Evolutionary conservation across 345 rosid genomes (phyloP), one percentile per base, ranked within the genome.

Genomic region (Stellera chamaejasme): DNA sequence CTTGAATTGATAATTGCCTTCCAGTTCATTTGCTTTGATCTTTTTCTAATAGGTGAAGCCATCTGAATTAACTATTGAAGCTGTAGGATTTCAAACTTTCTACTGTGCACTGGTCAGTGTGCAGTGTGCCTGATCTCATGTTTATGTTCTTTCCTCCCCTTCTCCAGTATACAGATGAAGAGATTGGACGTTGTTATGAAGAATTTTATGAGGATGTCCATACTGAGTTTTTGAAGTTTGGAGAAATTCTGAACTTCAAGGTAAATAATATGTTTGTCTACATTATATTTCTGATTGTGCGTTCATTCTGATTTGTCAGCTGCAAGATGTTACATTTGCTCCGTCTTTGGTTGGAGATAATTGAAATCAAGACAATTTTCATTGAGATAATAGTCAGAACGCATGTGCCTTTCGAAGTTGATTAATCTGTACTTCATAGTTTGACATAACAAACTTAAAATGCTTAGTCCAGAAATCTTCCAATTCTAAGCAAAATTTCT

Each of bases 151-250:
- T 52, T 54, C 53, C 58, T 45, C 54, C 64, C 13, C 75, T 74
- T 72, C 39, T 32, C 39, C 88, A 92, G 99, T 69, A 78, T 69
- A 81, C 94, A 27, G 99, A 93, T 56, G 99, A 93, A 69, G 99
- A 93, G 79, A 79, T 84, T 71, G 97, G 86, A 62, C 68, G 41
- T 13, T 62, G 72, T 70, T 93, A 80, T 64, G 91, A 93, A 75
- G 97, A 93, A 69, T 89, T 93, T 77, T 93, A 93, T 48, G 97
- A 89, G 72, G 99, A 93, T 71, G 97, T 89, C 52, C 99, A 89
- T 71, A 86, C 99, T 25, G 99, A 93, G 77, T 89, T 93, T 70
- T 74, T 79, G 77, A 93, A 88, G 76, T 93, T 69, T 69, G 99
- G 99, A 54, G 97, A 89, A 72, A 80, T 89, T 69, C 77, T 93